Evolutionary conservation across 1,284 basidiomycete species (phyloP).

Genomic region (Paramarasmius palmivorus): DNA sequence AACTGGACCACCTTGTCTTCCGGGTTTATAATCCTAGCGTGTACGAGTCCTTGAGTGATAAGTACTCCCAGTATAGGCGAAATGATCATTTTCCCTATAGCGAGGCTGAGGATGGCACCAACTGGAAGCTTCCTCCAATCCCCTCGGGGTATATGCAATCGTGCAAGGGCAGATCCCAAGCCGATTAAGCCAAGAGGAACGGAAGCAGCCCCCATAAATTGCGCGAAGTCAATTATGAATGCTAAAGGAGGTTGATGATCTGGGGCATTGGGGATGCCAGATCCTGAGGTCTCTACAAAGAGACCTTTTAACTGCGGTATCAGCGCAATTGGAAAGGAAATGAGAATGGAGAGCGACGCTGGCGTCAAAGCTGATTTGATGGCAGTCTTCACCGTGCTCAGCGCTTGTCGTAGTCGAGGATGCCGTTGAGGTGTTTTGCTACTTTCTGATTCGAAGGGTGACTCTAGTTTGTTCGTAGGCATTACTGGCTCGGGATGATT

Average conservation of each 20-base stretch:
- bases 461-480: not conserved
- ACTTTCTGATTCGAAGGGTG: not conserved
- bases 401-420: constrained; percentile 14
- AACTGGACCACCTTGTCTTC: constrained; percentile 67
- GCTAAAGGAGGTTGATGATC: constrained; percentile 77
- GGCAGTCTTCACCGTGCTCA: constrained; percentile 25
- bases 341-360: constrained; percentile 61
- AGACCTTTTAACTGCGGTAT: constrained; percentile 71
- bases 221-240: constrained; percentile 63
- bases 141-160: constrained; percentile 55
- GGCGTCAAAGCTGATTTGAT: constrained; percentile 50
- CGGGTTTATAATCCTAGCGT: constrained; percentile 46
- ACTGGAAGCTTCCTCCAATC: constrained; percentile 60
- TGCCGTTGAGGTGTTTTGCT: constrained; percentile 1
- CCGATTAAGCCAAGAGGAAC: constrained; percentile 75
- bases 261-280: constrained; percentile 61
- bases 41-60: constrained; percentile 55
- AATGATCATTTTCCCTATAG: constrained; percentile 64
- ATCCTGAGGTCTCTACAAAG: constrained; percentile 55
- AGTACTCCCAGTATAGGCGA: constrained; percentile 71
- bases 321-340: constrained; percentile 68
- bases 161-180: constrained; percentile 73
- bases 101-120: constrained; percentile 63
- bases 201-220: constrained; percentile 71
- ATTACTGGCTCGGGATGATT: constrained; percentile 3